Evolutionary conservation across 1,284 basidiomycete genomes (phyloP), one percentile per base, ranked within the genome.

Genomic region (Ustilago sp.): DNA sequence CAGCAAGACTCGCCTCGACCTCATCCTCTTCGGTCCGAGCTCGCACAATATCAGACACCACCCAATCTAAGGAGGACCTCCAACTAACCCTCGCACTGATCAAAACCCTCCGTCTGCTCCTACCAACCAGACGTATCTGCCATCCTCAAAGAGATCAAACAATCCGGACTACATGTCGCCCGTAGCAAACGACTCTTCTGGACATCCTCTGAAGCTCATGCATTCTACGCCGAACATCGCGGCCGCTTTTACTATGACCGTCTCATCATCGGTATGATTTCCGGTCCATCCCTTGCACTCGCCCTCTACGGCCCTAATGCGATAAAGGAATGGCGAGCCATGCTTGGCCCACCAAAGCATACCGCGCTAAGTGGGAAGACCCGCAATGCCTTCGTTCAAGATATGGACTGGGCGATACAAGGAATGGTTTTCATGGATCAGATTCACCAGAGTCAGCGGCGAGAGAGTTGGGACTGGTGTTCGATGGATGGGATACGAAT

Each of bases 161-260:
- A 50, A 8, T 63, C 65, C 15, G 65, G 59, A 9, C 60, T 80
- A 11, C 51, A 63, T 17, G 62, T 83, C 32, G 76, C 82, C 1
- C 80, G 82, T 2, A 61, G 72, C 32, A 67, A 62, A 17, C 62
- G 79, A 1, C 58, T 85, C 3, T 74, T 75, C 43, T 85, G 83
- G 83, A 83, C 66, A 7, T 63, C 68, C 6, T 45, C 69, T 8
- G 83, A 84, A n/a, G 84, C 84, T 0, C 75, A 80, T 4, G 52
- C 63, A 0, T 86, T 86, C 68, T 86, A 86, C 61, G 54, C 70
- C 35, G 84, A 85, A 51, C 84, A 86, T 53, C 50, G 70, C 13
- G 83, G 84, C 0, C 72, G 74, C 3, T 86, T 86, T 77, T 86
- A 84, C 67, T 85, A 83, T 58, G 77, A 84, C 43, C 77, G 84